phyloP scores from a whole-genome alignment of 169 alveolate species.

The Eimeria maxima region DNA sequence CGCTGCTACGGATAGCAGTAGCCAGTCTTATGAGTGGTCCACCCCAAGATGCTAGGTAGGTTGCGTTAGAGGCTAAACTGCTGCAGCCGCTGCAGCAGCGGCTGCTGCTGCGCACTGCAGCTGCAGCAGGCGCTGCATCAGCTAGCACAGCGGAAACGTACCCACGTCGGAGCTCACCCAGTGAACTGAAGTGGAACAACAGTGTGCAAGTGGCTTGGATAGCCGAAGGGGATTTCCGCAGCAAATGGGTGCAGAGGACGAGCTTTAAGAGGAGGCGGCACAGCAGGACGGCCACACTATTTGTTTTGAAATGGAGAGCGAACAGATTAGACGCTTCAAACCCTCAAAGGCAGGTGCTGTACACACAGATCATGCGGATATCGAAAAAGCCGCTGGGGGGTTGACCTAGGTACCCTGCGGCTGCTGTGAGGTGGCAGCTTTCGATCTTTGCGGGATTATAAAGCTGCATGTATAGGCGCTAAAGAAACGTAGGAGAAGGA shows the following conservation, averaged over 20 bases:
- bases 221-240: not conserved
- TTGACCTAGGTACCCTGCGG: not conserved
- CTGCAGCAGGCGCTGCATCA: conserved; percentile 59
- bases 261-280: not conserved
- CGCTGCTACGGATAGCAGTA: conserved; percentile 5
- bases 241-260: not conserved
- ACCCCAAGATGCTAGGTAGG: not conserved
- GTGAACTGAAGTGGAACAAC: not conserved
- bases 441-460: not conserved
- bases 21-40: not conserved
- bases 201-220: not conserved
- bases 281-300: not conserved
- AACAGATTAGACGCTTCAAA: not conserved
- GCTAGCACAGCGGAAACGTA: not conserved
- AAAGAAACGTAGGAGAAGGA: not conserved
- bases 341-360: not conserved
- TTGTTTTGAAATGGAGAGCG: not conserved
- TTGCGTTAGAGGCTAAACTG: not conserved
- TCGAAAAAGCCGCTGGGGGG: not conserved
- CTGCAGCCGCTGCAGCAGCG: conserved; percentile 71
- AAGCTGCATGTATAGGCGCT: not conserved
- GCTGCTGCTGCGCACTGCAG: conserved; percentile 50
- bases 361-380: not conserved
- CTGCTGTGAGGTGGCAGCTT: not conserved
- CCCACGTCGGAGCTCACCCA: not conserved